These are phyloP conservation scores for Dentipellis sp. DNA, from an alignment of 768 basidiomycete genomes.

Conservation along the genomic window DNA sequence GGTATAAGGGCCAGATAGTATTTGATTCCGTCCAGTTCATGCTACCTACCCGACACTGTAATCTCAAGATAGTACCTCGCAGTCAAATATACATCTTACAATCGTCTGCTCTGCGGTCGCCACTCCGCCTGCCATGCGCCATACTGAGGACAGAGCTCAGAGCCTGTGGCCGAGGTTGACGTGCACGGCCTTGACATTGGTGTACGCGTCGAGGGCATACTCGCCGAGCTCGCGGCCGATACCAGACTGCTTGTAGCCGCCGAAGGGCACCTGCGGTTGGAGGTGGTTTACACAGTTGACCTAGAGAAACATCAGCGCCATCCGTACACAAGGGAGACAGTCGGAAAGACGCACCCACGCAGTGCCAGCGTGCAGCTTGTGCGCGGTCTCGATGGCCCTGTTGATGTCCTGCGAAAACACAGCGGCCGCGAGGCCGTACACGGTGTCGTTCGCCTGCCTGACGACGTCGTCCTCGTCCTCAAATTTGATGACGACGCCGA, in stretches of 20 bases:
- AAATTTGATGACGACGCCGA: constrained; percentile 61
- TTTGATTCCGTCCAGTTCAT: too few relatives aligned
- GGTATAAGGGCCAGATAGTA: too few relatives aligned
- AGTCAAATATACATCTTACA: too few relatives aligned
- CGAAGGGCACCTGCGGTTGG: constrained; percentile 35
- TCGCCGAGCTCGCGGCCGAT: constrained; percentile 63
- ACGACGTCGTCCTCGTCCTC: constrained; percentile 54
- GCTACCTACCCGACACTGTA: too few relatives aligned
- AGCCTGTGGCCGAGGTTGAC: constrained; percentile 9
- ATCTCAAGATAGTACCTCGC: too few relatives aligned
- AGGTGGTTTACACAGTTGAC: constrained; percentile 31
- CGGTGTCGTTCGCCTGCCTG: constrained; percentile 73
- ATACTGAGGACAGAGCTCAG: not conserved
- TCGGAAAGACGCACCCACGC: constrained; percentile 36
- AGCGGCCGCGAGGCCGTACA: constrained; percentile 81
- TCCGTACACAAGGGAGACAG: not conserved
- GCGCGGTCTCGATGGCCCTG: constrained; percentile 63
- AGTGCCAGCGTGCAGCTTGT: constrained; percentile 74
- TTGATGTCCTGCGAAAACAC: constrained; percentile 79
- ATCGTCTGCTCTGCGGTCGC: too few relatives aligned
- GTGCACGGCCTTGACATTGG: constrained; percentile 11
- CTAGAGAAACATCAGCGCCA: not conserved
- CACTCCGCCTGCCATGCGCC: not conserved
- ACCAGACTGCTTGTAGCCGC: constrained; percentile 68
- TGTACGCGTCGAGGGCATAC: constrained; percentile 40